Base-by-base conservation (phyloP, 2,329 filamentous ascomycete species). In the Botrytis fragariae region DNA sequence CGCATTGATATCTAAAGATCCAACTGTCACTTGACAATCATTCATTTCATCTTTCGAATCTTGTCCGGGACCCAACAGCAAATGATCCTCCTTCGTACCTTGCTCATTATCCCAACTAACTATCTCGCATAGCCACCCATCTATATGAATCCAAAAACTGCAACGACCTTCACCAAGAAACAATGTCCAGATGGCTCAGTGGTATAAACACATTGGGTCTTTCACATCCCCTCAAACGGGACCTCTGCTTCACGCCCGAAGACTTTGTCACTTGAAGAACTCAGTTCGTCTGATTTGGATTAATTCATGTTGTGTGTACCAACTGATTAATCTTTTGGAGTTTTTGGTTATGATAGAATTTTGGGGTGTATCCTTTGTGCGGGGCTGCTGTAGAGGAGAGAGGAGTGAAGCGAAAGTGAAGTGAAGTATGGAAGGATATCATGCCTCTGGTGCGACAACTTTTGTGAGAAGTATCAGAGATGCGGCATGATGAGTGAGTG, bases 61-160 rank as follows among this genome's bases (percentile, higher is more conserved):
- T 16, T n/a, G 7, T 12, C 22, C 3, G 5, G 22, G 37, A 39
- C 12, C 7, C 0, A n/a, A n/a, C 1, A n/a, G 35, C 22, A 61
- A n/a, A 37, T 39, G 1, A 61, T 37, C 35, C 22, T 39, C 35
- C 12, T n/a, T 6, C n/a, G 1, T 9, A 14, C 9, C 20, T 10
- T 14, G 3, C 62, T 29, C 2, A 14, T 44, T 42, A 9, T 32
- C 29, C n/a, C n/a, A 44, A 16, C 14, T 51, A 22, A 18, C 9
- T 0, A 20, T 22, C 0, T 29, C 22, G 3, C 29, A 0, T 9
- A 37, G 10, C 4, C 20, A 4, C 14, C 2, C 29, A 25, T 14
- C 12, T 16, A 20, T 37, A n/a, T 10, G 20, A 5, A n/a, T 25
- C 3, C 6, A 48, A 37, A n/a, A 6, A 35, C 0, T 20, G 7